Base-by-base conservation (phyloP, 179 eudicot species). In the Beta lomatogona region DNA sequence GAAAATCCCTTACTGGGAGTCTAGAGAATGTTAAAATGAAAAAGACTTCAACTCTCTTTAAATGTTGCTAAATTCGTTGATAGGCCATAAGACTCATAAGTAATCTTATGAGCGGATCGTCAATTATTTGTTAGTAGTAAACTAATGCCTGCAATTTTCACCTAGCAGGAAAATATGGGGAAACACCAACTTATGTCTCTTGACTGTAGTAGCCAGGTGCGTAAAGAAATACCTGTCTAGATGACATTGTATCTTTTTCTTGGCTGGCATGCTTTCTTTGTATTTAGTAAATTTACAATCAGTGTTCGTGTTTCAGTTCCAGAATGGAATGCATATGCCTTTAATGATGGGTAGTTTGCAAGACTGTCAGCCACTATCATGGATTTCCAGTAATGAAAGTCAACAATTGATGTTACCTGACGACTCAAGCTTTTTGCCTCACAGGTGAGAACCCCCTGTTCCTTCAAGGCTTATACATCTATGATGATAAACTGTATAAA, bases 151-250 rank as follows among this genome's bases (percentile, higher is more conserved):
- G 59, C 65, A 1, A 50, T 61, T 36, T 71, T 59, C 71, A 45
- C 65, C 77, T 83, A 67, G 79, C 91, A 92, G 97, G 97, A 91
- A 48, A 91, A 80, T 73, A 82, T 89, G 66, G 82, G 82, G 64
- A 91, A 88, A 68, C 91, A 91, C 57, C 89, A 89, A 53, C 81
- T 87, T 78, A 82, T 93, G 90, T 86, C 92, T 10, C 86, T 89
- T 71, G 97, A 92, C 77, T 90, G 93, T 89, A 86, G 84, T 73
- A 87, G 50, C 89, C 94, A 92, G 93, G 98, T 93, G 87, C 77
- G 48, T 58, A 71, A 54, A 59, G 19, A 55, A 67, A 72, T 63
- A 65, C 45, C 55, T 53, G 59, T 72, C 36, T 73, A 48, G 2
- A 11, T 66, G 9, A 25, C 41, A 73, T 2, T 48, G 59, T 74